Evolutionary conservation across 352 stramenopile genomes (phyloP), one percentile per base, ranked within the genome.

Genomic region (Plasmopara viticola): DNA sequence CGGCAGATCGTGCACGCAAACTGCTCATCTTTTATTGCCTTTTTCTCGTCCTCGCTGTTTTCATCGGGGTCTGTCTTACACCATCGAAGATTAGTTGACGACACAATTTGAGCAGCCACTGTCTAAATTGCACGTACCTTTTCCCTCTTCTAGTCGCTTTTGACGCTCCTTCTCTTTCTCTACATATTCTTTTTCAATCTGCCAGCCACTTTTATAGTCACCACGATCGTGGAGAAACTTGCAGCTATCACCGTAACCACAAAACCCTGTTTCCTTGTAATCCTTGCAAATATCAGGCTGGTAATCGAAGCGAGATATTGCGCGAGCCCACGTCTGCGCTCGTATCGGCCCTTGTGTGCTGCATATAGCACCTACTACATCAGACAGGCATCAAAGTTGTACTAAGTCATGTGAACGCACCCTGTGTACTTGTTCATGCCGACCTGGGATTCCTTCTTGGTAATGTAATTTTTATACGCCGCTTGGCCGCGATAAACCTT

Each of bases 261-360:
- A 99, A 68, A 98, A 99, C 25, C 97, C 97, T 6, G 97, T 99
- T 47, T 99, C 95, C 57, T 99, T 99, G 78, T 99, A 99, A 69
- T 99, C 97, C 65, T 99, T 99, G 73, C 97, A 99, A 48, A 99
- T 90, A 60, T 99, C 95, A 2, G 95, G 94, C 66, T 86, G 72
- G 71, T 99, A 99, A 58, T 99, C 97, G 56, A 99, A 98, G 17
- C 94, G 86, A 28, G 72, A 96, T 43, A 97, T 98, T 15, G 91
- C 90, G 6, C 95, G 81, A 4, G 98, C 80, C 72, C 96, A 98
- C 2, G 85, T 95, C 34, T 97, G 80, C 14, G 94, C 95, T n/a
- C 88, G 79, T 20, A 99, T 95, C 6, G 96, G 96, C 7, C 95
- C 96, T 56, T 96, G 86, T 3, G 86, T 97, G n/a, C 86, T 87